phyloP scores from a whole-genome alignment of 1,284 basidiomycete genomes.

The Taiwanofungus camphoratus region DNA sequence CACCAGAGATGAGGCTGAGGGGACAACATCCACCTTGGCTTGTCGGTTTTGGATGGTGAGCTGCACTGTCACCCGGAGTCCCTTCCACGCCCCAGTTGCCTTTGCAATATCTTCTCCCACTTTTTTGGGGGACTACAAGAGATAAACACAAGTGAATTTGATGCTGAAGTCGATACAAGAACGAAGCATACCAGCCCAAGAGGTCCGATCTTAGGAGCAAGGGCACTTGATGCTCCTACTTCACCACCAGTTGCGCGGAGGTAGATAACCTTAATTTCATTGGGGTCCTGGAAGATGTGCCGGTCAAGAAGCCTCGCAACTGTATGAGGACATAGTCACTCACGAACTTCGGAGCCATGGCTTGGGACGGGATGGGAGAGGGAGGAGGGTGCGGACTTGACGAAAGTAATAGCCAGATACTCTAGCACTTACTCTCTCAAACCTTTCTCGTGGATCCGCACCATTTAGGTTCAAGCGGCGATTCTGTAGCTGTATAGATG shows the following conservation, averaged over 20 bases:
- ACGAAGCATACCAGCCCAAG: conserved; percentile 86
- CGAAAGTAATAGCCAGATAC: too few relatives aligned
- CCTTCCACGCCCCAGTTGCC: conserved; percentile 98
- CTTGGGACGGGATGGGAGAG: conserved; percentile 23
- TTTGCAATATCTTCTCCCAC: conserved; percentile 99
- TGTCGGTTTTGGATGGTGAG: conserved; percentile 98
- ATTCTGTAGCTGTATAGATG: conserved; percentile 7
- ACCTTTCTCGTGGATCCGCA: too few relatives aligned
- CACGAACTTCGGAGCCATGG: conserved; percentile 79
- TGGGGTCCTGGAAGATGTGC: conserved; percentile 64
- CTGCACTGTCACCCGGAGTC: conserved; percentile 98
- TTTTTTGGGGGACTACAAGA: conserved; percentile 93
- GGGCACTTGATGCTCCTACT: conserved; percentile 97
- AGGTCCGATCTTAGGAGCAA: conserved; percentile 99
- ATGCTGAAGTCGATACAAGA: background rate
- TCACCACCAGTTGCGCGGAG: conserved; percentile 99
- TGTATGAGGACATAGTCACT: conserved; percentile 22
- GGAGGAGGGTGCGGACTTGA: conserved; percentile 20
- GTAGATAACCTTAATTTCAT: conserved; percentile 98
- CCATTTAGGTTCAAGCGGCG: too few relatives aligned
- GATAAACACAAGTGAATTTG: background rate
- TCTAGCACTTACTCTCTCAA: too few relatives aligned
- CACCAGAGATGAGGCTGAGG: conserved; percentile 92
- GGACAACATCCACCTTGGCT: conserved; percentile 95
- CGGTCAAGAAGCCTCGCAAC: background rate